phyloP scores from a whole-genome alignment of 805 yeast species.

The Saturnispora halmiae region DNA sequence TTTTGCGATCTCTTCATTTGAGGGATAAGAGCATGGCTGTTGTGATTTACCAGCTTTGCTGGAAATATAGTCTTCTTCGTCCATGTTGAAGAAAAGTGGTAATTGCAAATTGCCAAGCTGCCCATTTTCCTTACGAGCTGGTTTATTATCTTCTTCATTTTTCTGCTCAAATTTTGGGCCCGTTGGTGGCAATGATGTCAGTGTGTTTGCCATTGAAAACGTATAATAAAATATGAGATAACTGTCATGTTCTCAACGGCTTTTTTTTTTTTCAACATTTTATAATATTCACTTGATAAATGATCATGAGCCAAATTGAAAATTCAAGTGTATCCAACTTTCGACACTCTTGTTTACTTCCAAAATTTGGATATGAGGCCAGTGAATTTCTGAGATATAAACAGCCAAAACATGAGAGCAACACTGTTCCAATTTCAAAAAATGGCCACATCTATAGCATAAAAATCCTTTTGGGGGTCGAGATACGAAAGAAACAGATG shows the following conservation, averaged over 20 bases:
- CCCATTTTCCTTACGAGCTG: background rate
- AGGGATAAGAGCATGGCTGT: background rate
- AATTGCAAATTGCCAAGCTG: conserved; percentile 7
- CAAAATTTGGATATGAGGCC: background rate
- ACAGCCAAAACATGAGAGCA: conserved; percentile 1
- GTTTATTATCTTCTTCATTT: conserved; percentile 2
- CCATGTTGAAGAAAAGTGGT: conserved; percentile 28
- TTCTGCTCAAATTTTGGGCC: background rate
- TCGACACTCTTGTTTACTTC: background rate
- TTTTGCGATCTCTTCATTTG: conserved; percentile 1
- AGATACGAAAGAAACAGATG: background rate
- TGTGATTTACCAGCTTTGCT: conserved; percentile 15
- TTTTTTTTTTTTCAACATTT: background rate
- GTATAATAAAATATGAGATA: background rate
- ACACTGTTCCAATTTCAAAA: background rate
- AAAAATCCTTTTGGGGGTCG: background rate
- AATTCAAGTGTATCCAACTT: background rate
- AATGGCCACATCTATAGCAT: conserved; percentile 1
- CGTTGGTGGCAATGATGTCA: background rate
- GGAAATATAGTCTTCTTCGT: conserved; percentile 23
- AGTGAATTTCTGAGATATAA: background rate
- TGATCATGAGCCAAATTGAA: background rate
- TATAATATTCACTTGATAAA: background rate
- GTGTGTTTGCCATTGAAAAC: background rate
- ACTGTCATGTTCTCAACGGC: background rate